phyloP scores from a whole-genome alignment of 1,284 basidiomycete genomes.

The Sporisorium sorghi region DNA sequence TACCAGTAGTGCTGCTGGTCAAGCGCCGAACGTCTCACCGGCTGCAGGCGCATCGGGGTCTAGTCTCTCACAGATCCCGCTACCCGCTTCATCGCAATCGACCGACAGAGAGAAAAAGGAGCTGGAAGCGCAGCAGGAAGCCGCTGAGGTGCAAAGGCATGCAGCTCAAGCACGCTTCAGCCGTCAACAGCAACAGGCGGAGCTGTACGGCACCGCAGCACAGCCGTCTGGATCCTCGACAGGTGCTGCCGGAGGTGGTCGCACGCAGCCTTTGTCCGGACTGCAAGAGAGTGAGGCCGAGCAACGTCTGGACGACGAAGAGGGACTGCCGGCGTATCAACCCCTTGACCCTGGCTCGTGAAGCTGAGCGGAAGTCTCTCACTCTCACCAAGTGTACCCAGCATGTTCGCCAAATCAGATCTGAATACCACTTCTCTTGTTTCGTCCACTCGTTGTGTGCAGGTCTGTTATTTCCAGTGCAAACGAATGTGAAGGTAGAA shows the following conservation, averaged over 20 bases:
- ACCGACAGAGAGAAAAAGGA: slow-evolving; percentile 42
- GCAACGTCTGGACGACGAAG: slow-evolving; percentile 28
- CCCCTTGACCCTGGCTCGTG: slow-evolving; percentile 24
- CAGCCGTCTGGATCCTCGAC: slow-evolving; percentile 13
- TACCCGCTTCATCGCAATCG: slow-evolving; percentile 6
- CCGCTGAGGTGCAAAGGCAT: slow-evolving; percentile 42
- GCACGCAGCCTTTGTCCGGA: slow-evolving; percentile 19
- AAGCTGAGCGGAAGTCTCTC: slow-evolving; percentile 1
- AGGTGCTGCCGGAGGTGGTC: slow-evolving; percentile 3
- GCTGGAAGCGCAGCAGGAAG: slow-evolving; percentile 36
- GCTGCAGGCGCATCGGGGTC: slow-evolving; percentile 15
- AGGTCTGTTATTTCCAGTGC: no score
- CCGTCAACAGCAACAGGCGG: slow-evolving; percentile 39
- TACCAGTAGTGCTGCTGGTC: neutral
- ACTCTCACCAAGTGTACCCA: neutral
- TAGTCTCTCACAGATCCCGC: neutral
- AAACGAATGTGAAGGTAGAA: no score
- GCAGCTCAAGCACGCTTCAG: slow-evolving; percentile 29
- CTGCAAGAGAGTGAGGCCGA: slow-evolving; percentile 43
- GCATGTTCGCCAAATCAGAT: neutral
- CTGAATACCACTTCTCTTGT: neutral
- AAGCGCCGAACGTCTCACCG: slow-evolving; percentile 1
- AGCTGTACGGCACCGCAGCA: slow-evolving; percentile 28
- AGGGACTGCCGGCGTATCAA: slow-evolving; percentile 42
- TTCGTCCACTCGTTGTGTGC: neutral